Evolutionary conservation across 345 rosid genomes (phyloP).

Genomic region (Aquilaria malaccensis): DNA sequence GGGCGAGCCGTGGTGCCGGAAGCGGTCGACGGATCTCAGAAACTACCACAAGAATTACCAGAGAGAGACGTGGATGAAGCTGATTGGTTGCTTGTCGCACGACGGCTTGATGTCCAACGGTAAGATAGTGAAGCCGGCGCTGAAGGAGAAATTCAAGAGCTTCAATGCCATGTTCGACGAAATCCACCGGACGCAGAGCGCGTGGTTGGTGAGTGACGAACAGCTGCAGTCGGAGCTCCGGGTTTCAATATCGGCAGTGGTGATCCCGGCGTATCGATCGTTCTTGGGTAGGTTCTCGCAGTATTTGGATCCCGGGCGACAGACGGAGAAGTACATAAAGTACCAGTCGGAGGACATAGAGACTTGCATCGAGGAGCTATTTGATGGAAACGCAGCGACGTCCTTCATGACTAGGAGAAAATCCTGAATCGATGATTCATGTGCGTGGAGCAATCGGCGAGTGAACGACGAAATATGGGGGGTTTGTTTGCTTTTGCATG

Average conservation of each 20-base stretch:
- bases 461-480: neutral
- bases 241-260: slow-evolving; percentile 70
- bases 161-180: slow-evolving; percentile 84
- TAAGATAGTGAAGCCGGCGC: slow-evolving; percentile 63
- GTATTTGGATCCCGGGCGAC: slow-evolving; percentile 72
- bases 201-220: slow-evolving; percentile 86
- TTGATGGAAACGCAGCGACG: slow-evolving; percentile 53
- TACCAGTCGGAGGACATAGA: slow-evolving; percentile 88
- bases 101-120: slow-evolving; percentile 70
- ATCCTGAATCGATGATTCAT: slow-evolving; percentile 17
- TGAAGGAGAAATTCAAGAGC: slow-evolving; percentile 86
- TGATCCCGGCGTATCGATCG: slow-evolving; percentile 78
- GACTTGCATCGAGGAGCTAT: slow-evolving; percentile 65
- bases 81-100: slow-evolving; percentile 53
- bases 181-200: slow-evolving; percentile 77
- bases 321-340: slow-evolving; percentile 80
- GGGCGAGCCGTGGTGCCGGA: slow-evolving; percentile 76
- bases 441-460: too few species aligned
- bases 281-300: slow-evolving; percentile 71
- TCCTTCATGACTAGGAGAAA: slow-evolving; percentile 36
- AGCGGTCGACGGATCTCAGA: slow-evolving; percentile 61
- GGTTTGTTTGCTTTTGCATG: slow-evolving; percentile 7
- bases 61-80: slow-evolving; percentile 79
- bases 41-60: slow-evolving; percentile 76
- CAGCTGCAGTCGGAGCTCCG: slow-evolving; percentile 91